These are phyloP conservation scores for Dendrostoma leiphaemia DNA, from an alignment of 2,329 filamentous ascomycete species.

Conservation along the genomic window DNA sequence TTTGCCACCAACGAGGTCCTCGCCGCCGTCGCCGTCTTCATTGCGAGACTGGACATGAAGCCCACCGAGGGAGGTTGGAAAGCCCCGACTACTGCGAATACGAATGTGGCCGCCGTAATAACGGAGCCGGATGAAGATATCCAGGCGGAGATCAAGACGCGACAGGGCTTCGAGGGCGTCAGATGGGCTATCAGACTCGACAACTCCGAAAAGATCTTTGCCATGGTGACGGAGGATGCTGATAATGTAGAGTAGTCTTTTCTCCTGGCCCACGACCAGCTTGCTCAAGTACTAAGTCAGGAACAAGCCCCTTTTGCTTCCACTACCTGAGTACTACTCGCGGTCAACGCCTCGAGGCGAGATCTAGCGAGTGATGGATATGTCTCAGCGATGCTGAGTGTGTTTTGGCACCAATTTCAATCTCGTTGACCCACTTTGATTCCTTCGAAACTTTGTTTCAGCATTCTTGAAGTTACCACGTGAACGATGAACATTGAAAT, in stretches of 20 bases:
- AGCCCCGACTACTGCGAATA: constrained; percentile 25
- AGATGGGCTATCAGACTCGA: constrained; percentile 8
- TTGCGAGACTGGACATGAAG: constrained; percentile 27
- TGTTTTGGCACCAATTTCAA: too few species aligned
- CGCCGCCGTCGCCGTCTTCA: constrained; percentile 24
- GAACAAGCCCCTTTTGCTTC: too few species aligned
- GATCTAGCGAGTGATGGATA: too few species aligned
- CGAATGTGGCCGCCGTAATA: constrained; percentile 27
- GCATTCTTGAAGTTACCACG: too few species aligned
- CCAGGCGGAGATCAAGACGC: constrained; percentile 4
- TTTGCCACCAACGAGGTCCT: constrained; percentile 29
- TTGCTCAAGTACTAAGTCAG: too few species aligned
- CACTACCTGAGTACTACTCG: too few species aligned
- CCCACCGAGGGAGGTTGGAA: constrained; percentile 23
- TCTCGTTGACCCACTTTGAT: too few species aligned
- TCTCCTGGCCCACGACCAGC: too few species aligned
- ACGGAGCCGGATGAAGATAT: constrained; percentile 24
- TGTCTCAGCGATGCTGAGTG: too few species aligned
- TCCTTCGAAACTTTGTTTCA: too few species aligned
- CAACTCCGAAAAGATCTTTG: constrained; percentile 4
- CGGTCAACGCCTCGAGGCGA: too few species aligned
- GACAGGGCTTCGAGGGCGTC: not conserved
- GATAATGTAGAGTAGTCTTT: not conserved
- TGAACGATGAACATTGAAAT: too few species aligned
- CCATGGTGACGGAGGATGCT: constrained; percentile 10